Evolutionary conservation across 2,329 filamentous ascomycete species (phyloP).

Genomic region (Diaporthe sp.): DNA sequence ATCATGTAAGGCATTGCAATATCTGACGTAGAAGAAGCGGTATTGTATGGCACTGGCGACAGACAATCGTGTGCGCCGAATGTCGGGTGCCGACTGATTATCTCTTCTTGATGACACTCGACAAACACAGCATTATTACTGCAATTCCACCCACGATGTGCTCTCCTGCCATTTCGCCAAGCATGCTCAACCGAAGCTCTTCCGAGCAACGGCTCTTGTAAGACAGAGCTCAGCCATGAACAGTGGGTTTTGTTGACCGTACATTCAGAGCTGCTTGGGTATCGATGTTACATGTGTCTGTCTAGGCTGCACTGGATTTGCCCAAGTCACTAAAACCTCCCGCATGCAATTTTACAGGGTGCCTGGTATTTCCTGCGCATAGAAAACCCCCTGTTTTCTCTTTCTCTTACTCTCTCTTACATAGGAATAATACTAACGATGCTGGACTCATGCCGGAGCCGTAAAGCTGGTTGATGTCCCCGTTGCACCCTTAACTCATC

Average conservation of each 20-base stretch:
- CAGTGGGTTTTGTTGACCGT: not conserved
- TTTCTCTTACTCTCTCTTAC: not conserved
- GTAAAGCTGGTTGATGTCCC: not conserved
- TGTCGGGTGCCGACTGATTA: no score
- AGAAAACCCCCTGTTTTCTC: not conserved
- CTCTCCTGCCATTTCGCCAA: not conserved
- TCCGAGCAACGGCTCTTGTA: not conserved
- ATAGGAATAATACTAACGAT: not conserved
- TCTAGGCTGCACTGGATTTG: not conserved
- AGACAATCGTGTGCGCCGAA: not conserved
- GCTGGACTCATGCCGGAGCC: not conserved
- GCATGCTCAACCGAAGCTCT: no score
- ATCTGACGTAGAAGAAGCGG: not conserved
- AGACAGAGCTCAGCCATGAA: not conserved
- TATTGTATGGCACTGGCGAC: not conserved
- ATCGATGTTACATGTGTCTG: not conserved
- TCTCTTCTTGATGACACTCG: not conserved
- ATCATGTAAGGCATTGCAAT: not conserved
- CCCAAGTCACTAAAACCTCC: not conserved
- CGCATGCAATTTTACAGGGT: not conserved
- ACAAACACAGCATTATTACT: not conserved
- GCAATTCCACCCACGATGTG: not conserved
- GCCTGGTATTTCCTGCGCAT: not conserved
- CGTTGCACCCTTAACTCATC: no score
- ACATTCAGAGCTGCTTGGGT: not conserved